Conservation (phyloP, 306 rosid genomes). For the Quercus gilva region DNA sequence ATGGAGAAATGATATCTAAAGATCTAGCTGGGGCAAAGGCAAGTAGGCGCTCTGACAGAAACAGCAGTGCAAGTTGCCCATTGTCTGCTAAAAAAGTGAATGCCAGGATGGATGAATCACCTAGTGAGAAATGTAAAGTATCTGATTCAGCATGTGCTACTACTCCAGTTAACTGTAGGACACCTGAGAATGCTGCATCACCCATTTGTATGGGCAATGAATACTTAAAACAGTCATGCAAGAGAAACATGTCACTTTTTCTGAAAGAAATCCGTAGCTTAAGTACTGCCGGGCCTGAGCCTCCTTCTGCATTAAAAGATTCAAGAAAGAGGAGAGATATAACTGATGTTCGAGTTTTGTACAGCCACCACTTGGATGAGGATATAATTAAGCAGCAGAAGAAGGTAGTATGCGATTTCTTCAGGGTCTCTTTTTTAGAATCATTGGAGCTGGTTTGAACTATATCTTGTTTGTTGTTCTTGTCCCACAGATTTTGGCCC, state of each 20-base stretch:
- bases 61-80: conserved; percentile 18
- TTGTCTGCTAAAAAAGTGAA: conserved; percentile 20
- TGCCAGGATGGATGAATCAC: conserved; percentile 32
- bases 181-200: conserved; percentile 53
- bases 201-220: conserved; percentile 87
- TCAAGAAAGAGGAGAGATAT: conserved; percentile 86
- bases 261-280: conserved; percentile 66
- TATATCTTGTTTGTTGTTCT: conserved; percentile 28
- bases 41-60: conserved; percentile 6
- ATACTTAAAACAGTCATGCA: conserved; percentile 59
- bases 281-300: conserved; percentile 37
- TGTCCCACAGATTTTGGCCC: conserved; percentile 55
- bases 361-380: conserved; percentile 77
- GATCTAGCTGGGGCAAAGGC: background rate
- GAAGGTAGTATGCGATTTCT: conserved; percentile 54
- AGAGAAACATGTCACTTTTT: conserved; percentile 37
- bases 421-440: background rate
- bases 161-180: conserved; percentile 56
- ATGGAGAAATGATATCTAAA: conserved; percentile 20
- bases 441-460: conserved; percentile 15
- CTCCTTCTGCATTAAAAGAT: conserved; percentile 54
- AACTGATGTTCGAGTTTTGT: conserved; percentile 67
- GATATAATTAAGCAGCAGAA: conserved; percentile 77
- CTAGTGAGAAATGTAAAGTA: conserved; percentile 45
- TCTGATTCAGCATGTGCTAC: conserved; percentile 38